Evolutionary conservation across 2,329 filamentous ascomycete species (phyloP), one percentile per base, ranked within the genome.

Genomic region (Scedosporium minutisporum): DNA sequence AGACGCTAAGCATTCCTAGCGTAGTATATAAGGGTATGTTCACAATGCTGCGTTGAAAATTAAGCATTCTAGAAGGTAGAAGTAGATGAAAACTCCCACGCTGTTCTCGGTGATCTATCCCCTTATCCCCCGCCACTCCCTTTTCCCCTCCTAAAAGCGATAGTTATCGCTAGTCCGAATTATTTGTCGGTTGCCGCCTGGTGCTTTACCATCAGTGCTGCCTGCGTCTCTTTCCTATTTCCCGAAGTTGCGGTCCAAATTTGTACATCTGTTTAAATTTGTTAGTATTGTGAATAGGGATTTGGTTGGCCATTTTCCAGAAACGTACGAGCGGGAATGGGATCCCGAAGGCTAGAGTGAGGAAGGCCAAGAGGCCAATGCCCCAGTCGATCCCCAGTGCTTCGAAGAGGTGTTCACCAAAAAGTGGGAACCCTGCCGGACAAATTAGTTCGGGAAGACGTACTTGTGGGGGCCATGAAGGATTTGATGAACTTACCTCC

Each of bases 361-460:
- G 25, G 29, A 62, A 62, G 4, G 60, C 46, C 4, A 62, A 25
- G 12, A 62, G 44, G n/a, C 60, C 60, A 38, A 57, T 57, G 29
- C 60, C 60, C 60, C 60, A 62, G 60, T 62, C 60, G 21, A 62
- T 23, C 9, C 60, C 60, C 7, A 62, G 46, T 2, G 21, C 42
- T 1, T 12, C 51, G 46, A 62, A 62, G 16, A 62, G 46, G 9
- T 55, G 21, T 21, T 55, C 21, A 12, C 60, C 60, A 57, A 62
- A 62, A 12, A 62, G 48, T 2, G 60, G 60, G 29, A 41, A 60
- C 7, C 21, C 55, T 53, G 21, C 7, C n/a, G 4, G 29, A 9
- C 5, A 53, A 10, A 53, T 53, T 18, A 25, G 48, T 53, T 53
- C 10, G 48, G 2, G 5, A 25, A 14, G 48, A 16, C 6, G 14